phyloP scores from a whole-genome alignment of 306 rosid genomes.

The Rosa chinensis region DNA sequence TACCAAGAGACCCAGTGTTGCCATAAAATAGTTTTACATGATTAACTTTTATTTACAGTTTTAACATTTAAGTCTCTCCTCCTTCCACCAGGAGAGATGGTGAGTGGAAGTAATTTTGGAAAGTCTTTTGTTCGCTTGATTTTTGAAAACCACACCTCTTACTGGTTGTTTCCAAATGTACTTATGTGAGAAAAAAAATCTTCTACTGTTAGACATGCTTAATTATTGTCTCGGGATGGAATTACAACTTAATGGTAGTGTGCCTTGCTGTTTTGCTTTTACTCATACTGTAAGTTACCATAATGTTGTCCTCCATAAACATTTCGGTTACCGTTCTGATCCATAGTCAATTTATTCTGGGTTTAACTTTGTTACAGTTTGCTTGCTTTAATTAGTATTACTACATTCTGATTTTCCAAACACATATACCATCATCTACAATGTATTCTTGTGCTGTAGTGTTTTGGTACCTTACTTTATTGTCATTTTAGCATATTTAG shows the following conservation, averaged over 20 bases:
- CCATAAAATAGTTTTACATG: neutral
- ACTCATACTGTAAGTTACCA: neutral
- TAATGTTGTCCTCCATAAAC: neutral
- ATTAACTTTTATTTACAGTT: neutral
- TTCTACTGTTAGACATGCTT: neutral
- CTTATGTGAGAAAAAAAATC: neutral
- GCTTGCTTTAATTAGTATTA: neutral
- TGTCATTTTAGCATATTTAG: constrained; percentile 2
- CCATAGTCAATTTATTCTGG: neutral
- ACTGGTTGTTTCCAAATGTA: neutral
- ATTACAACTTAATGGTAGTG: neutral
- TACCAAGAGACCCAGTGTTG: neutral
- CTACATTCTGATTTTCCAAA: neutral
- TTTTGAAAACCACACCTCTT: neutral
- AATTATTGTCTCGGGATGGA: neutral
- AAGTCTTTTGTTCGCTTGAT: neutral
- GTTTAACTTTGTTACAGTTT: neutral
- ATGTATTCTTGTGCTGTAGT: neutral
- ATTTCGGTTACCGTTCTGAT: neutral
- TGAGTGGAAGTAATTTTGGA: neutral
- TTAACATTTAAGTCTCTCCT: neutral
- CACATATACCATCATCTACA: neutral
- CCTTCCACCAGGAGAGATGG: neutral
- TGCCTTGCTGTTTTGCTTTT: neutral
- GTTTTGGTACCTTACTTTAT: neutral